Evolutionary conservation across 2,329 filamentous ascomycete species (phyloP).

Genomic region (Aspergillus pseudoglaucus): DNA sequence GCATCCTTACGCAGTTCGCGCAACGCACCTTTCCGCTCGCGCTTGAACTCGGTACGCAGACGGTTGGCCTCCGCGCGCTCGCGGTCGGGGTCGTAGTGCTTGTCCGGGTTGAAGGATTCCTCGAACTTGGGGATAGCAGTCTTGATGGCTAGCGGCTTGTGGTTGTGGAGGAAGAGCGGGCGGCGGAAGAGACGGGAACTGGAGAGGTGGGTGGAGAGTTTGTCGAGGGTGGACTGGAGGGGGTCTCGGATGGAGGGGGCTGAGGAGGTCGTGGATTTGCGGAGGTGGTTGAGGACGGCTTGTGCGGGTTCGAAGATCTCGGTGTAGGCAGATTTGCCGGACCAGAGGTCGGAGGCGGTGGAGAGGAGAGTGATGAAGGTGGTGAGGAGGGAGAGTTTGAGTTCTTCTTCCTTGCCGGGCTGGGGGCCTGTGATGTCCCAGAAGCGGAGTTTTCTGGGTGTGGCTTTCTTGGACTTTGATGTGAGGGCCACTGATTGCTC

Average conservation of each 20-base stretch:
- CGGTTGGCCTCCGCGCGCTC: constrained; percentile 81
- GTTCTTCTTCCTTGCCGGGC: constrained; percentile 25
- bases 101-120: constrained; percentile 86
- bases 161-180: constrained; percentile 81
- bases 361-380: constrained; percentile 61
- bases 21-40: constrained; percentile 89
- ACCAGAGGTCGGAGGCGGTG: constrained; percentile 66
- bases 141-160: constrained; percentile 82
- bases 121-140: constrained; percentile 90
- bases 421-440: constrained; percentile 44
- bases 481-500: constrained; percentile 46
- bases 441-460: constrained; percentile 52
- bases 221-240: constrained; percentile 25
- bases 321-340: constrained; percentile 63
- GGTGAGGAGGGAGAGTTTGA: constrained; percentile 56
- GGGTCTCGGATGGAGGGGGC: constrained; percentile 18
- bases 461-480: constrained; percentile 18
- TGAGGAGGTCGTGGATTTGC: constrained; percentile 48
- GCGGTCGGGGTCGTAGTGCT: constrained; percentile 93
- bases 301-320: constrained; percentile 69
- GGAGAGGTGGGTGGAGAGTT: constrained; percentile 41
- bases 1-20: constrained; percentile 92
- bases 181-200: constrained; percentile 62
- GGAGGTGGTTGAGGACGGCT: constrained; percentile 56
- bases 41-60: constrained; percentile 84